These are phyloP conservation scores for Aspergillus sp. DNA, from an alignment of 2,329 filamentous ascomycete species.

Conservation along the genomic window DNA sequence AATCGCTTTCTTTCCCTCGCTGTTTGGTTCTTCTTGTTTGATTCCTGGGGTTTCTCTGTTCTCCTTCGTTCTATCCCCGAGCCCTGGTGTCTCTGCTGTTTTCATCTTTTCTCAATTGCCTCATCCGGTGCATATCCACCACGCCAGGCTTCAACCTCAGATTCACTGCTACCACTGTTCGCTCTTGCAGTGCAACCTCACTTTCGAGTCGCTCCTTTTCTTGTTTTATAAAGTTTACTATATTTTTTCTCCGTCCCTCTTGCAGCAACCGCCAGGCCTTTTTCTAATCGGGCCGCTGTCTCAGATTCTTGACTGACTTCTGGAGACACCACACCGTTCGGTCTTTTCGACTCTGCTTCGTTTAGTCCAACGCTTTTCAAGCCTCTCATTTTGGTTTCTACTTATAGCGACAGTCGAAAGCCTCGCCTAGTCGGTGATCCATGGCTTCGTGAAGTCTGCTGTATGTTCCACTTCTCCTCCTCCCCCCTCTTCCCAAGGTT, in stretches of 20 bases:
- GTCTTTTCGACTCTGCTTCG: conserved; percentile 1
- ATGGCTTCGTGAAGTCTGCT: conserved; percentile 31
- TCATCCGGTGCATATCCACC: conserved; percentile 4
- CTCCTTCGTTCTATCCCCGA: not conserved
- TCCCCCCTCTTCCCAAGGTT: conserved; percentile 14
- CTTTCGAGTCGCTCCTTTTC: not conserved
- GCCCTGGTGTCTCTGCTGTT: not conserved
- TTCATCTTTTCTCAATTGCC: conserved; percentile 7
- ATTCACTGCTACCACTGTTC: not conserved
- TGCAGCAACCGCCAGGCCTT: not conserved
- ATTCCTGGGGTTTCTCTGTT: not conserved
- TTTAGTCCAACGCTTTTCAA: not conserved
- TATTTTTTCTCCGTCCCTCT: not conserved
- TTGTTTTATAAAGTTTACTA: not conserved
- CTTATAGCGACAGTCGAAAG: conserved; percentile 12
- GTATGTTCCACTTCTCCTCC: conserved; percentile 25
- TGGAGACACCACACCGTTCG: not conserved
- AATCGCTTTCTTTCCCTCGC: not conserved
- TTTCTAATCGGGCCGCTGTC: conserved; percentile 8
- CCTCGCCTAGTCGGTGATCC: conserved; percentile 4
- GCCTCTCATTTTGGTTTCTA: conserved; percentile 17
- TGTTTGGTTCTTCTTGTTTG: not conserved
- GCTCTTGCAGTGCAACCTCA: not conserved
- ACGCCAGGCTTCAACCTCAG: not conserved
- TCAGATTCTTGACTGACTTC: conserved; percentile 1